Evolutionary conservation across 768 basidiomycete genomes (phyloP), one percentile per base, ranked within the genome.

Genomic region (Trametes villosa): DNA sequence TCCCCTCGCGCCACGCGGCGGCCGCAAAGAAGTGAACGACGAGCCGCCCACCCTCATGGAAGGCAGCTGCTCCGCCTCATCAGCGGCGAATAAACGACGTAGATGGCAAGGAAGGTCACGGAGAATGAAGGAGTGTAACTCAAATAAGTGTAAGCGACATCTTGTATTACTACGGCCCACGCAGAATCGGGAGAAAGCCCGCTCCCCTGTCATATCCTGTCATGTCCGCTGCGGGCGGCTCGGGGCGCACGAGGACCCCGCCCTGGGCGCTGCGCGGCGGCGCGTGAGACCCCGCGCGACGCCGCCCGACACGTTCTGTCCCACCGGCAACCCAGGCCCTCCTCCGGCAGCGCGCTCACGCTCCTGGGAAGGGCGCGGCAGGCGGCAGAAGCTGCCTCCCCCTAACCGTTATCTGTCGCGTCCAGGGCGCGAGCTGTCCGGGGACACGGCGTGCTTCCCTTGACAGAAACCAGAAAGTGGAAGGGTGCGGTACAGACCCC

Each of bases 1-100:
- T 85, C 27, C 83, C 83, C 13, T 70, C 68, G 18, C 74, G 75
- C 42, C 46, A 56, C 6, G 18, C 52, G 7, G 8, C 40, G n/a
- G 42, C 31, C 11, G 26, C 54, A n/a, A 53, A 40, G 42, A 38
- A 48, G 3, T 53, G 30, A n/a, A n/a, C n/a, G 56, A n/a, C 36
- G 4, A 38, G 34, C 17, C 46, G 26, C 34, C 30, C 33, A 44
- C 13, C 9, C 9, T 20, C 17, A 17, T 12, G 45, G 24, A 46
- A 46, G 9, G 20, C 42, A 20, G 42, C 26, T 53, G 38, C 30
- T 40, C 26, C 38, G 33, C 40, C 45, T 4, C 5, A 9, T 20
- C 1, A 13, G 27, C 40, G 29, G 17, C 18, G 38, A 52, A 18
- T n/a, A 27, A 20, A 42, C 17, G 53, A 5, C 20, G 29, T 24